Evolutionary conservation across 345 rosid genomes (phyloP).

Genomic region (Hibiscus syriacus): DNA sequence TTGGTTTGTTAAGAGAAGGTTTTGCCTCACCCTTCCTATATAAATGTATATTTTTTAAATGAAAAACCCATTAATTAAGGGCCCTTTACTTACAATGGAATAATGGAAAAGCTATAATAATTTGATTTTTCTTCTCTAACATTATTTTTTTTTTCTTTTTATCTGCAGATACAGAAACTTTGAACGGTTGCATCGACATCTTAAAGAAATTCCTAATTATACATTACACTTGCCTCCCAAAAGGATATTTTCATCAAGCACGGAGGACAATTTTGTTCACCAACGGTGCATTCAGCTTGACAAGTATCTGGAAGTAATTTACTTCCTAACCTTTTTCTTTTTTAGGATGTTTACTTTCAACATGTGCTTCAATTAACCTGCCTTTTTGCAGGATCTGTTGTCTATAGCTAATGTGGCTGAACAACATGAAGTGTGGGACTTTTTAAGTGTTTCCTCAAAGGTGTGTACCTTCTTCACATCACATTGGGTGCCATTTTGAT

Average conservation of each 20-base stretch:
- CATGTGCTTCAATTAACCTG: conserved; percentile 11
- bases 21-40: conserved; percentile 19
- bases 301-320: conserved; percentile 71
- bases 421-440: conserved; percentile 99
- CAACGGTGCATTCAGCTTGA: conserved; percentile 98
- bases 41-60: too few species aligned
- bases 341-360: conserved; percentile 10
- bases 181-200: conserved; percentile 85
- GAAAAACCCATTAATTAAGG: not conserved
- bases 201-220: conserved; percentile 95
- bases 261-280: conserved; percentile 94
- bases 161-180: conserved; percentile 87
- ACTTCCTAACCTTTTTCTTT: conserved; percentile 14
- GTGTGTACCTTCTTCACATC: conserved; percentile 31
- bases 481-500: not conserved
- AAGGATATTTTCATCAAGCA: conserved; percentile 97
- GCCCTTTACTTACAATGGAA: conserved; percentile 1
- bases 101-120: conserved; percentile 3
- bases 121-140: conserved; percentile 7
- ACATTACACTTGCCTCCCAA: conserved; percentile 96
- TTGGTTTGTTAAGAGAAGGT: conserved; percentile 99
- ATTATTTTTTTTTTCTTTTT: not conserved
- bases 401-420: conserved; percentile 98
- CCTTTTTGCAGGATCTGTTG: conserved; percentile 68
- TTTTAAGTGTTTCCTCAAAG: conserved; percentile 83